Percentiles rank a stretch among this genome's conserved stretches.
phyloP scores from a whole-genome alignment of 164 flowering plant species.

The Nymphaea colorata region DNA sequence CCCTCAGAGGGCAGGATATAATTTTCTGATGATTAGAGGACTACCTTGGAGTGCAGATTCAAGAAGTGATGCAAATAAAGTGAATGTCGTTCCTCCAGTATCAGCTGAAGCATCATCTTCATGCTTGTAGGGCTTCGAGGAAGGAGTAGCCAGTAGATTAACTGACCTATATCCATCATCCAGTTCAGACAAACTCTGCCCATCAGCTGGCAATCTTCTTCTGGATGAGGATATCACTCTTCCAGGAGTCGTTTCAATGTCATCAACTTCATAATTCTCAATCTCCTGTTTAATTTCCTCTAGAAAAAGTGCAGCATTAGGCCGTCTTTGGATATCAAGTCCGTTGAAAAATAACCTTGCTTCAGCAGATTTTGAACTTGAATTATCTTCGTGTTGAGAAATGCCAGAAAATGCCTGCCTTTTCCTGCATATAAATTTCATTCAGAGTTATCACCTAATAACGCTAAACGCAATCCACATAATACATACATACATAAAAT shows the following conservation, averaged over 20 bases:
- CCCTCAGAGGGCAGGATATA: too few species aligned
- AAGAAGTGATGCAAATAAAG: conserved; percentile 65
- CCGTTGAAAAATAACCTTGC: conserved; percentile 38
- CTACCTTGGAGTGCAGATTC: conserved; percentile 87
- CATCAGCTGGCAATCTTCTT: conserved; percentile 35
- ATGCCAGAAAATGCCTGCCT: conserved; percentile 36
- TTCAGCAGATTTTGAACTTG: conserved; percentile 36
- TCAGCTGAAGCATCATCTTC: conserved; percentile 49
- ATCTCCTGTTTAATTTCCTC: conserved; percentile 84
- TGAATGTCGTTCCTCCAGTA: conserved; percentile 53
- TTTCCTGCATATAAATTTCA: conserved; percentile 35
- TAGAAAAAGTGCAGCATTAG: conserved; percentile 73
- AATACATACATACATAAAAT: too few species aligned
- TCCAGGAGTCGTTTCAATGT: conserved; percentile 24
- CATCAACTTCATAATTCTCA: conserved; percentile 34
- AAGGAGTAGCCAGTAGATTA: conserved; percentile 25
- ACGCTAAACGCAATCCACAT: too few species aligned
- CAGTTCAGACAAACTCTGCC: conserved; percentile 17
- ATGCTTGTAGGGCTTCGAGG: conserved; percentile 45
- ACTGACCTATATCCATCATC: conserved; percentile 29
- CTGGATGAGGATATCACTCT: conserved; percentile 25
- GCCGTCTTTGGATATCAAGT: conserved; percentile 34
- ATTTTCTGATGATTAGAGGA: too few species aligned
- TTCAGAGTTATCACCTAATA: too few species aligned
- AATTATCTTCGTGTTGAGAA: conserved; percentile 36